Evolutionary conservation across 2,329 filamentous ascomycete species (phyloP), one percentile per base, ranked within the genome.

Genomic region (Colletotrichum shisoi): DNA sequence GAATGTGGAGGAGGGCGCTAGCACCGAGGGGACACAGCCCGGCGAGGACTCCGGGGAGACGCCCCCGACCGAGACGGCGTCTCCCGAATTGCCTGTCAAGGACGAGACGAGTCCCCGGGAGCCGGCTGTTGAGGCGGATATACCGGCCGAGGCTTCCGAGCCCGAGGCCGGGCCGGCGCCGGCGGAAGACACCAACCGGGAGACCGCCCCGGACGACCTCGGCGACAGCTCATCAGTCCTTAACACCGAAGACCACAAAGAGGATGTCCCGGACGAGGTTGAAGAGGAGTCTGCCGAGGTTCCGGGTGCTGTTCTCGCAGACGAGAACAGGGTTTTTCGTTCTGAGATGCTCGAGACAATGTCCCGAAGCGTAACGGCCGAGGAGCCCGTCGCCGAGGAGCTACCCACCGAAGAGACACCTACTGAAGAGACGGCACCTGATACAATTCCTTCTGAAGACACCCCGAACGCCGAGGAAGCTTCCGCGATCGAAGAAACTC

Each of bases 1-100:
- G 61, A 64, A 53, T 37, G 44, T 67, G 40, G 54, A 64, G 64
- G 54, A 53, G 40, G 27, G 19, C 37, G 46, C 15, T 51, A 54
- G 54, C 49, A 49, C 27, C 8, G 44, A 59, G 49, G 64, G 24
- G 48, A 37, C 53, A 19, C 48, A 42, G 44, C 19, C 53, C 19
- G 49, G 60, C 48, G 53, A 45, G 15, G 15, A 31, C 27, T 8
- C 27, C 27, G 27, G 27, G 7, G 27, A 45, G 15, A 48, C 37
- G 21, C 42, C 42, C 12, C 40, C 48, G 24, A 24, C 48, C 4
- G 61, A 54, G 21, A n/a, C 34, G 12, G 48, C 6, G 24, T 31
- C 24, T n/a, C 40, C 12, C 1, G 15, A 51, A 12, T 42, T 40
- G 34, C 24, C 27, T 15, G 39, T 1, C 27, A 27, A 51, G 13